phyloP scores from a whole-genome alignment of 495 filamentous ascomycete genomes.

The Physcia stellaris region DNA sequence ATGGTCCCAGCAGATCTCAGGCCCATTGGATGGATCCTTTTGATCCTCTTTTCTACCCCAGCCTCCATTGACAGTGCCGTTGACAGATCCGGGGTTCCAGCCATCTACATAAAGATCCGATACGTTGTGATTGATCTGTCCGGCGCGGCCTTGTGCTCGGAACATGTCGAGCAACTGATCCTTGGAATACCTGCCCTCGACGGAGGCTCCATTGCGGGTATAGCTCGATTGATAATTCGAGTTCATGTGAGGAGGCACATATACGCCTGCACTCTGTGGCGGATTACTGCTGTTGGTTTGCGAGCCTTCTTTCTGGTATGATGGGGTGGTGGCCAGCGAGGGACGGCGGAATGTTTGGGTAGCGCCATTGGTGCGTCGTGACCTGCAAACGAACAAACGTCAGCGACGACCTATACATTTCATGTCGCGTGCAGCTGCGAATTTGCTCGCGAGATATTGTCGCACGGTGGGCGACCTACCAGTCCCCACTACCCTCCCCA shows the following conservation, averaged over 20 bases:
- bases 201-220: slow-evolving; percentile 39
- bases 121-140: slow-evolving; percentile 45
- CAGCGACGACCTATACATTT: slow-evolving; percentile 9
- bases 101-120: slow-evolving; percentile 57
- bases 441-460: slow-evolving; percentile 13
- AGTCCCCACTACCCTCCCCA: slow-evolving; percentile 33
- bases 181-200: slow-evolving; percentile 60
- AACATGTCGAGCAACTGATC: slow-evolving; percentile 72
- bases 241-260: slow-evolving; percentile 47
- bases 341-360: slow-evolving; percentile 79
- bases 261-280: slow-evolving; percentile 38
- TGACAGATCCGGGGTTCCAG: slow-evolving; percentile 60
- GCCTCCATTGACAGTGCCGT: slow-evolving; percentile 44
- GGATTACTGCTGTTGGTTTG: slow-evolving; percentile 32
- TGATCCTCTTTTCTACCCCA: slow-evolving; percentile 70
- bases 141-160: slow-evolving; percentile 41
- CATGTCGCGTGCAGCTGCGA: slow-evolving; percentile 6
- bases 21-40: slow-evolving; percentile 48
- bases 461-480: slow-evolving; percentile 27
- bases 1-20: slow-evolving; percentile 82
- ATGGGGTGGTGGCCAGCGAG: slow-evolving; percentile 53
- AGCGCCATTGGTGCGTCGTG: slow-evolving; percentile 62
- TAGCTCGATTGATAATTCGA: slow-evolving; percentile 32
- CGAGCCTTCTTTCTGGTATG: slow-evolving; percentile 34
- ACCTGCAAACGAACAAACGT: slow-evolving; percentile 25